These are phyloP conservation scores for Nitzschia sp. DNA, from an alignment of 108 stramenopile species.

Conservation along the genomic window DNA sequence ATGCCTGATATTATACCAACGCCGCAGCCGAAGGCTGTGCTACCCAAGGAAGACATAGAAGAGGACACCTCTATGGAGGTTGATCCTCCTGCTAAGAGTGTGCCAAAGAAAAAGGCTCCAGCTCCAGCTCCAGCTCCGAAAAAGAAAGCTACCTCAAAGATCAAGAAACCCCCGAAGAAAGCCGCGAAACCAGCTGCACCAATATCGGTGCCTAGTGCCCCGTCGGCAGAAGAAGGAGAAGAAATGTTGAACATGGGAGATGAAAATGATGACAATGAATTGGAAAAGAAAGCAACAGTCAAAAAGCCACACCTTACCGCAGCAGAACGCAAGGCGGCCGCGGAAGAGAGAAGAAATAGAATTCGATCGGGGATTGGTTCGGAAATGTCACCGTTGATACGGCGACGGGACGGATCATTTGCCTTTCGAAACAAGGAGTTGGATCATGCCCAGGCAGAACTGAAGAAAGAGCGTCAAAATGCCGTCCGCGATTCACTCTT, in stretches of 20 bases:
- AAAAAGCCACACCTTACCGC: background rate
- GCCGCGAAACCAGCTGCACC: background rate
- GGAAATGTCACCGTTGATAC: constrained; percentile 32
- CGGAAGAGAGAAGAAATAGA: constrained; percentile 23
- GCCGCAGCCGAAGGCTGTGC: background rate
- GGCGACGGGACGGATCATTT: constrained; percentile 28
- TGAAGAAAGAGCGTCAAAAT: constrained; percentile 20
- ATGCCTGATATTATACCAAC: constrained; percentile 11
- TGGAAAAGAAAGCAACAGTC: background rate
- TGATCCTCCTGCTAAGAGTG: background rate
- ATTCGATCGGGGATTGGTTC: constrained; percentile 15
- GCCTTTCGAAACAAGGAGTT: constrained; percentile 34
- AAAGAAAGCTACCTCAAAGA: background rate
- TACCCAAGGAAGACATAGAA: background rate
- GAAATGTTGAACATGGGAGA: constrained; percentile 14
- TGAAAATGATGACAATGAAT: background rate
- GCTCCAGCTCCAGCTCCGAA: background rate
- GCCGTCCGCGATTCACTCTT: constrained; percentile 17
- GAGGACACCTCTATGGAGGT: background rate
- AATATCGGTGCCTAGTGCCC: too few species aligned
- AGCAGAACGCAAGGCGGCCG: constrained; percentile 7
- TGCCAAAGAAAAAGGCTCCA: constrained; percentile 12
- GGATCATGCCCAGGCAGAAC: constrained; percentile 28
- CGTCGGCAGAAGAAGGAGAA: constrained; percentile 14
- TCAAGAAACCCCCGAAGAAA: background rate